A percentile compares a stretch with the other conserved stretches of the same genome.
Evolutionary conservation across 306 rosid species (phyloP).

Genomic region (Hylodesmum podocarpum): DNA sequence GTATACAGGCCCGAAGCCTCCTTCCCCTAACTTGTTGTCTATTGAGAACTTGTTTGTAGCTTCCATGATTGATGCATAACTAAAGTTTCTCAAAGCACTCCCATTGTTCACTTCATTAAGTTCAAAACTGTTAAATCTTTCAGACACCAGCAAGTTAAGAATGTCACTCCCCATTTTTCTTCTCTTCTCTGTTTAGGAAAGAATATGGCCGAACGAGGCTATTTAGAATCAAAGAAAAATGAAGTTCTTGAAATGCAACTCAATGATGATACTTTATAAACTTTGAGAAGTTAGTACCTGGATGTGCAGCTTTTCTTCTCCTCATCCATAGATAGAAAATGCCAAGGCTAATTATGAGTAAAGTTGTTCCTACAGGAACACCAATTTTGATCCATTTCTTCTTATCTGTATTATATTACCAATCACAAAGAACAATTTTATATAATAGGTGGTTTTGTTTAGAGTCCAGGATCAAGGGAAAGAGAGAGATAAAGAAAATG

Average conservation of each 20-base stretch:
- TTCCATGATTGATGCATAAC: too few species aligned
- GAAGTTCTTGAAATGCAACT: not conserved
- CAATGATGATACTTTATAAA: not conserved
- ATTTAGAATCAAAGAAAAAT: not conserved
- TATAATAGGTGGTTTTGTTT: not conserved
- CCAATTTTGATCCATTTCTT: conserved; percentile 7
- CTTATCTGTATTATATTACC: not conserved
- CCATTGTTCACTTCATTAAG: too few species aligned
- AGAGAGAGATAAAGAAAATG: too few species aligned
- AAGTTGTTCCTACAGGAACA: not conserved
- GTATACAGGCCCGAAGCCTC: conserved; percentile 29
- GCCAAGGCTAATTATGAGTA: not conserved
- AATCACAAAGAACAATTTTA: not conserved
- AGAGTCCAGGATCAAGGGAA: too few species aligned
- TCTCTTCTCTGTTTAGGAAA: not conserved
- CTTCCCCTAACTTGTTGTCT: conserved; percentile 9
- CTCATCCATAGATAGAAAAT: not conserved
- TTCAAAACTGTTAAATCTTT: not conserved
- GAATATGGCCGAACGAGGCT: not conserved
- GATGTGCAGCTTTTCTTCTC: not conserved
- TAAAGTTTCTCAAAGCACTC: too few species aligned
- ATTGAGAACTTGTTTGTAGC: too few species aligned
- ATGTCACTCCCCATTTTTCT: not conserved
- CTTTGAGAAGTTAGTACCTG: conserved; percentile 7
- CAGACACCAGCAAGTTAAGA: not conserved